A percentile compares a stretch with the other conserved stretches of the same genome.
Evolutionary conservation across 768 basidiomycete species (phyloP).

Genomic region (Calocybe cyanea): DNA sequence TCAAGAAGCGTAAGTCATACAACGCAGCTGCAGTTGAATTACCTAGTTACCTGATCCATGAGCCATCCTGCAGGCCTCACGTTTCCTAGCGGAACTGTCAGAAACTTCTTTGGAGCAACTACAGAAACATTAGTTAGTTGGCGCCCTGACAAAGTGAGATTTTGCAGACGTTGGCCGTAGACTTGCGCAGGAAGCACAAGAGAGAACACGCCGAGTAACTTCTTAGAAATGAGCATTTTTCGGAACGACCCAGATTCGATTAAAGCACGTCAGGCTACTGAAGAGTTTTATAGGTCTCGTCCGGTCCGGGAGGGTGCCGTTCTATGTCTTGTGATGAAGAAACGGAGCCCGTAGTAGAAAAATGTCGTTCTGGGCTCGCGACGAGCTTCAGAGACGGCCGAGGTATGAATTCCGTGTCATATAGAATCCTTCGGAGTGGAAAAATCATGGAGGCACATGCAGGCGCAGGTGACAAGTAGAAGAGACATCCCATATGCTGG

Average conservation of each 20-base stretch:
- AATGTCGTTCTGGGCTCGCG: background rate
- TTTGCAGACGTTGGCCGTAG: conserved; percentile 22
- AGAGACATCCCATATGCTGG: conserved; percentile 5
- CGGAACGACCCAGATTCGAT: background rate
- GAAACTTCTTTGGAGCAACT: conserved; percentile 42
- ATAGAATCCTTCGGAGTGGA: conserved; percentile 1
- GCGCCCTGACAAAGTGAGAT: background rate
- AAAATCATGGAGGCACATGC: conserved; percentile 10
- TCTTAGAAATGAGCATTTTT: background rate
- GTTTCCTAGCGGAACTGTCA: conserved; percentile 35
- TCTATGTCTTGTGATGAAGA: conserved; percentile 8
- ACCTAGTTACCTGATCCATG: conserved; percentile 31
- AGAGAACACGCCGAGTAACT: conserved; percentile 6
- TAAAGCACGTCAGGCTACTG: background rate
- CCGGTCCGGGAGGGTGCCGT: conserved; percentile 12
- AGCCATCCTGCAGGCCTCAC: conserved; percentile 40
- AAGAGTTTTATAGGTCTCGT: background rate
- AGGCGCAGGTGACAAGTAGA: conserved; percentile 10
- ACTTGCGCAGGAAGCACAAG: conserved; percentile 9
- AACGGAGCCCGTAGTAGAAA: background rate
- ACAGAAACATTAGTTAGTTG: background rate
- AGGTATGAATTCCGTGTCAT: background rate
- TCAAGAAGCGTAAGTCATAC: background rate
- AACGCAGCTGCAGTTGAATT: background rate
- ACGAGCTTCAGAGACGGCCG: background rate